These are phyloP conservation scores for Yamadazyma sp. DNA, from an alignment of 805 yeast species.

Conservation along the genomic window DNA sequence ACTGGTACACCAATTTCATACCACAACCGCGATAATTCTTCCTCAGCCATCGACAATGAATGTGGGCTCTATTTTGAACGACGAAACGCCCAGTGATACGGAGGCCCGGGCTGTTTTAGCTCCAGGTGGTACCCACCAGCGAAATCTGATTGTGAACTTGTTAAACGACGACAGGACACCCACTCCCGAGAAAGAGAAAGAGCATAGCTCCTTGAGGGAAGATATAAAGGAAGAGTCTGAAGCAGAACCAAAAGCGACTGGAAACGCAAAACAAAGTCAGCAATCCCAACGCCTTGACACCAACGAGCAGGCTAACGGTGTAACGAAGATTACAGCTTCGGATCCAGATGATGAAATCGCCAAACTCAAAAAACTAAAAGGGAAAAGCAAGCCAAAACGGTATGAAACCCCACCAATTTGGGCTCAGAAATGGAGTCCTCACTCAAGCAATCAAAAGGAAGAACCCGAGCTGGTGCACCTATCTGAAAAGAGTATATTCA, in stretches of 20 bases:
- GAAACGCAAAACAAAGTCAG: neutral
- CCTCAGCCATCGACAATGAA: conserved; percentile 33
- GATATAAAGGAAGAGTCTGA: neutral
- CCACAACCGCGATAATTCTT: no score
- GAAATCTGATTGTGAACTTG: conserved; percentile 27
- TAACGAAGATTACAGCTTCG: neutral
- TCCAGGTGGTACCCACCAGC: conserved; percentile 6
- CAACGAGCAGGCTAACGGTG: neutral
- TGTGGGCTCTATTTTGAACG: conserved; percentile 39
- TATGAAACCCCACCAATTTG: conserved; percentile 72
- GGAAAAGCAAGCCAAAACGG: conserved; percentile 53
- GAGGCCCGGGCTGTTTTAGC: neutral
- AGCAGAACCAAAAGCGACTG: neutral
- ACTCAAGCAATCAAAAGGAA: conserved; percentile 12
- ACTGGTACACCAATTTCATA: no score
- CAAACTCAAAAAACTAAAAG: conserved; percentile 23
- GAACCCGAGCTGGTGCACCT: conserved; percentile 7
- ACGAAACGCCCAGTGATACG: conserved; percentile 30
- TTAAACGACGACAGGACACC: conserved; percentile 39
- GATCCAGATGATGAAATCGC: conserved; percentile 23
- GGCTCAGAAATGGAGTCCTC: conserved; percentile 75
- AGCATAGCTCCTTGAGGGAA: no score
- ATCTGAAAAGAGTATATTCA: conserved; percentile 30
- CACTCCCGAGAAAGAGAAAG: conserved; percentile 36
- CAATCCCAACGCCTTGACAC: neutral